Evolutionary conservation across 805 yeast genomes (phyloP).

Genomic region (Saccharomyces paradoxus): DNA sequence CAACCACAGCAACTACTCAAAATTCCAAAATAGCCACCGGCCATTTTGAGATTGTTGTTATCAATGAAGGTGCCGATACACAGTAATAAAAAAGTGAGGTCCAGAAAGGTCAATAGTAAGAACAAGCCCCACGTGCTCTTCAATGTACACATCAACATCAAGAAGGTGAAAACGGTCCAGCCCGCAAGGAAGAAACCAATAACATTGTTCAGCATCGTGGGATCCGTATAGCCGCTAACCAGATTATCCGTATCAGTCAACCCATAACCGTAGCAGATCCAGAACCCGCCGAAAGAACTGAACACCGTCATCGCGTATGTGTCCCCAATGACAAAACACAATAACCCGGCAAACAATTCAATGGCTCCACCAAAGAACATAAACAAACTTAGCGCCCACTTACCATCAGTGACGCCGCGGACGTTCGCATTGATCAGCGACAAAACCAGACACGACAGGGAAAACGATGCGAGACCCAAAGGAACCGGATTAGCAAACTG

Average conservation of each 20-base stretch:
- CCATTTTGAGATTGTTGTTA: conserved; percentile 36
- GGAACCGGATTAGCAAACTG: conserved; percentile 71
- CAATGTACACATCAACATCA: conserved; percentile 48
- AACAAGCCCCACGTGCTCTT: conserved; percentile 55
- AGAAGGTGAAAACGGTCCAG: conserved; percentile 57
- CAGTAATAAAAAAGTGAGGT: conserved; percentile 45
- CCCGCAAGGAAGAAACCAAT: conserved; percentile 53
- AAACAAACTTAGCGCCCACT: conserved; percentile 57
- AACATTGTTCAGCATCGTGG: conserved; percentile 41
- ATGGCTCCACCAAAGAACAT: conserved; percentile 67
- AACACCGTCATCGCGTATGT: conserved; percentile 61
- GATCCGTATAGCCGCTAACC: conserved; percentile 38
- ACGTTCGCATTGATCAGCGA: conserved; percentile 58
- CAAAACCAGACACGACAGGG: conserved; percentile 47
- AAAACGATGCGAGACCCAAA: conserved; percentile 63
- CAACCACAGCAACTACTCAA: conserved; percentile 49
- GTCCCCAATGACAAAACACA: conserved; percentile 69
- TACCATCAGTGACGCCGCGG: conserved; percentile 55
- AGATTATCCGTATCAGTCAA: conserved; percentile 51
- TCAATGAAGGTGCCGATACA: conserved; percentile 46
- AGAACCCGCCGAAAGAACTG: conserved; percentile 56
- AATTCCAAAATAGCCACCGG: conserved; percentile 58
- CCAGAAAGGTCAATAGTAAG: conserved; percentile 45
- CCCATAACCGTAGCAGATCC: conserved; percentile 69
- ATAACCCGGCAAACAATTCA: conserved; percentile 65